Percentiles rank a stretch among this genome's conserved stretches.
These are phyloP conservation scores for Aspergillus proliferans DNA, from an alignment of 2,329 filamentous ascomycete species.

Conservation along the genomic window DNA sequence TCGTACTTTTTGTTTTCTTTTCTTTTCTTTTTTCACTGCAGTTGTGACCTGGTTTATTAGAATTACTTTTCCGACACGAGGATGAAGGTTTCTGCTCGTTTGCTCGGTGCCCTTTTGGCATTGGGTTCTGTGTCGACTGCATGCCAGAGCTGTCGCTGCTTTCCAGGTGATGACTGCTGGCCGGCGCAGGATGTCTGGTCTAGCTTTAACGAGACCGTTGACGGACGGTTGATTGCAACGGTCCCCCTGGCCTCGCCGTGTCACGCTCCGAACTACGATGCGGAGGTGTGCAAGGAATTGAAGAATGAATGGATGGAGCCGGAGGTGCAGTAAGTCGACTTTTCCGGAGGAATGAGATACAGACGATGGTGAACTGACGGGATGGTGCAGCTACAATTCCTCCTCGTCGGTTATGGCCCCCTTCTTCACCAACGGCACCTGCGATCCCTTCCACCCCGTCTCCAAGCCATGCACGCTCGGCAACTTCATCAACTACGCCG, in stretches of 20 bases:
- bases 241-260: constrained; percentile 50
- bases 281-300: constrained; percentile 37
- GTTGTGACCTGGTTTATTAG: background rate
- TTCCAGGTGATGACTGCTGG: constrained; percentile 52
- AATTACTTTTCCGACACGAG: background rate
- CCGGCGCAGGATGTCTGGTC: constrained; percentile 44
- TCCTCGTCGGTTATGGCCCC: constrained; percentile 37
- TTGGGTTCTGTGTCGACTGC: background rate
- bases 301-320: constrained; percentile 41
- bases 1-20: too few relatives aligned
- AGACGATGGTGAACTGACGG: background rate
- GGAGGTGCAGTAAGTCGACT: constrained; percentile 38
- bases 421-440: constrained; percentile 34
- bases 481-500: constrained; percentile 27
- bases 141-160: constrained; percentile 39
- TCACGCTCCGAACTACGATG: constrained; percentile 46
- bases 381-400: constrained; percentile 52
- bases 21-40: background rate
- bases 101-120: background rate
- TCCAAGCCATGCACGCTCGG: constrained; percentile 22
- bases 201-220: constrained; percentile 47
- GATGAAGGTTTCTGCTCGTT: background rate
- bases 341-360: too few relatives aligned
- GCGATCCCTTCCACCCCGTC: constrained; percentile 36
- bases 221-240: constrained; percentile 47